Evolutionary conservation across 768 basidiomycete species (phyloP), one percentile per base, ranked within the genome.

Genomic region (Serendipita vermifera): DNA sequence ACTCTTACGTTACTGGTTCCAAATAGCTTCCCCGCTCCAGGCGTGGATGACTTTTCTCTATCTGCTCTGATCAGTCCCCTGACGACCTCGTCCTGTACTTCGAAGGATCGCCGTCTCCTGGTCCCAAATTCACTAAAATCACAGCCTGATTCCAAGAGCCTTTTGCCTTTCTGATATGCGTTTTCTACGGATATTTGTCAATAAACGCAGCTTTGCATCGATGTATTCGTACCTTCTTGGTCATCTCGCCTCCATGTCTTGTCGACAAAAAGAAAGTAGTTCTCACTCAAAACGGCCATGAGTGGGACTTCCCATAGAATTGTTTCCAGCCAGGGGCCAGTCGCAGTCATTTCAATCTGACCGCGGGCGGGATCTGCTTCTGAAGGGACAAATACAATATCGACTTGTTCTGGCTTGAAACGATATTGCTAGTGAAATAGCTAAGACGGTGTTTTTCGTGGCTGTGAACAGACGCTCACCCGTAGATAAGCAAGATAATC

Each of bases 301-400:
- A 98, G 71, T 1, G 91, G 93, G 1, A 97, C 91, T 70, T 98
- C 96, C 82, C 94, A 99, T 26, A 96, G 71, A 57, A 98, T 94
- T 5, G 87, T 77, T 61, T 92, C 87, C 0, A 70, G 69, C 90
- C 90, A 93, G 3, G 75, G 75, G 5, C 89, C 92, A 27, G 64
- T 64, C 3, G 79, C 77, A 59, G 82, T 79, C 55, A 99, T 85
- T 62, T 88, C 80, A 33, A 93, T 69, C 33, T 70, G 67, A 3
- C 91, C 93, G 57, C 67, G 64, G 55, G 62, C 66, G 54, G 71
- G 66, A 46, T 69, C 71, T 35, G 80, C 76, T 3, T 72, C 66
- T 2, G 61, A 53, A 0, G 88, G 86, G 5, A 76, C 65, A 68
- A 91, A 92, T 5, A 67, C 70, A 60, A 85, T 69, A 35, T 69